Evolutionary conservation across 2,329 filamentous ascomycete species (phyloP).

Genomic region (Penicillium hesseltinei): DNA sequence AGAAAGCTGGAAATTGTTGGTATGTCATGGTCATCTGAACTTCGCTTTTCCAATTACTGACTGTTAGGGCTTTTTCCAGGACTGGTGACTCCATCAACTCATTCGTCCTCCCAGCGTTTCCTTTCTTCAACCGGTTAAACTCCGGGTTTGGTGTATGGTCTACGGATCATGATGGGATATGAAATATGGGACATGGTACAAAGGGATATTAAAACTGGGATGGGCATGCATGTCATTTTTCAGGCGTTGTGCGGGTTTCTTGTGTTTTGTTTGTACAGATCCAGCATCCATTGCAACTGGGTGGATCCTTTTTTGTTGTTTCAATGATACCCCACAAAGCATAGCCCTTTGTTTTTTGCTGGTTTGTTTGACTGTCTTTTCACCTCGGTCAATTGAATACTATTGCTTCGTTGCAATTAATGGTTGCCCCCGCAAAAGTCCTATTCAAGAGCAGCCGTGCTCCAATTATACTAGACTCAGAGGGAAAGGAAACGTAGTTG

Average conservation of each 20-base stretch:
- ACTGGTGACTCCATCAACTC: neutral
- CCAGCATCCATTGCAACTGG: neutral
- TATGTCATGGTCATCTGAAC: neutral
- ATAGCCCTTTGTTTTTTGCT: neutral
- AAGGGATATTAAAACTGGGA: constrained; percentile 3
- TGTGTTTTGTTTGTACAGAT: neutral
- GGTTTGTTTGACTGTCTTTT: neutral
- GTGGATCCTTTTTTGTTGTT: neutral
- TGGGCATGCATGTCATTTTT: neutral
- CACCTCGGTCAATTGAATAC: neutral
- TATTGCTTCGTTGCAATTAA: neutral
- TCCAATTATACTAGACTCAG: neutral
- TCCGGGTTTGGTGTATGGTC: neutral
- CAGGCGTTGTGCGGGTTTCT: neutral
- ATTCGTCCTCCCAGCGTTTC: neutral
- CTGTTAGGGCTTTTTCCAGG: neutral
- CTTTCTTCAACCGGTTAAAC: neutral
- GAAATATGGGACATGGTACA: neutral
- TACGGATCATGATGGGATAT: neutral
- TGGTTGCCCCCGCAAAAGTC: neutral
- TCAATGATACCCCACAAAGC: constrained; percentile 1
- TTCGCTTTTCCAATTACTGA: neutral
- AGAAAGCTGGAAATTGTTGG: neutral
- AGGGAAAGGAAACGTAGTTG: neutral
- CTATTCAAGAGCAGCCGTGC: neutral